These are phyloP conservation scores for Linderina pennispora DNA, from an alignment of 192 early-diverging fungal species.

Conservation along the genomic window DNA sequence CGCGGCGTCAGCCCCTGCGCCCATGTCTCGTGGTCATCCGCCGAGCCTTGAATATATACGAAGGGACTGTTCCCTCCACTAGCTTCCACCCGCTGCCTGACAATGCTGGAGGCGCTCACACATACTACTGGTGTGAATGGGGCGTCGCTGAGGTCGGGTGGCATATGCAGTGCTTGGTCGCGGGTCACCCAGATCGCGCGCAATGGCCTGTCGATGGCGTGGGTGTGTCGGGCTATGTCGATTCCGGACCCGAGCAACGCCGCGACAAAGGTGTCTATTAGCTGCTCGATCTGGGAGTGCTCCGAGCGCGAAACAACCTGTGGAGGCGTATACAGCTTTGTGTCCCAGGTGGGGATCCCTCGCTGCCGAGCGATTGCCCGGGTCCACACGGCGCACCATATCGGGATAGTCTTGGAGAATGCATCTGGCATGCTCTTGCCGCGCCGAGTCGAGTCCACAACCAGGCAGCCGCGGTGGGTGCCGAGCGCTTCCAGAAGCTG, in stretches of 20 bases:
- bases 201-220: slow-evolving; percentile 56
- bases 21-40: slow-evolving; percentile 89
- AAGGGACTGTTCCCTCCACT: slow-evolving; percentile 43
- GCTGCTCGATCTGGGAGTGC: slow-evolving; percentile 55
- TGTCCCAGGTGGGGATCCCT: slow-evolving; percentile 44
- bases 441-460: slow-evolving; percentile 82
- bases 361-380: slow-evolving; percentile 26
- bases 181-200: slow-evolving; percentile 81
- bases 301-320: slow-evolving; percentile 63
- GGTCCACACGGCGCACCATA: slow-evolving; percentile 85
- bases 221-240: slow-evolving; percentile 23
- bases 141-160: slow-evolving; percentile 45
- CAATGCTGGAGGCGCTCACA: slow-evolving; percentile 65
- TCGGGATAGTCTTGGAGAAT: slow-evolving; percentile 79
- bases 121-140: slow-evolving; percentile 72
- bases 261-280: slow-evolving; percentile 54
- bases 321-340: slow-evolving; percentile 56
- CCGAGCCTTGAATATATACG: slow-evolving; percentile 83
- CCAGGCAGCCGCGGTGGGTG: slow-evolving; percentile 56
- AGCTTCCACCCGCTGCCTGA: slow-evolving; percentile 41
- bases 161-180: slow-evolving; percentile 34
- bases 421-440: slow-evolving; percentile 84
- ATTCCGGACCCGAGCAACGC: slow-evolving; percentile 48
- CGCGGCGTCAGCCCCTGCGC: slow-evolving; percentile 56
- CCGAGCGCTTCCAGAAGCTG: slow-evolving; percentile 59